A percentile compares a stretch with the other conserved stretches of the same genome.
Conservation (phyloP, 441 rosid species). For the Hypseocharis bilobata region DNA sequence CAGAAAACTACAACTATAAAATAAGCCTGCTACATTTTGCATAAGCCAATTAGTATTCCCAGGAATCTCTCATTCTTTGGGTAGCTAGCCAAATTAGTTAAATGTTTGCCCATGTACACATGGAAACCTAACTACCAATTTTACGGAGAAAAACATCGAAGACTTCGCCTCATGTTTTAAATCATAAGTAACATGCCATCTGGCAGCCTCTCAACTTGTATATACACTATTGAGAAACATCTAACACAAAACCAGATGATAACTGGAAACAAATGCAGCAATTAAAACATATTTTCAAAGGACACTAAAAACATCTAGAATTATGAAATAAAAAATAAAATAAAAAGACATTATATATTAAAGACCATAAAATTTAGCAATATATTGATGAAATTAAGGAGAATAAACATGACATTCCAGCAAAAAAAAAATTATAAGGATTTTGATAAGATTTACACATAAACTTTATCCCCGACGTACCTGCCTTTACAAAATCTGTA, state of each 20-base stretch:
- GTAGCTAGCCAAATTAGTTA: neutral
- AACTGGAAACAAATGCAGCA: neutral
- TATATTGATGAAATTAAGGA: slow-evolving; percentile 5
- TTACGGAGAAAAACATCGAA: neutral
- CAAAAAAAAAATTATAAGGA: slow-evolving; percentile 3
- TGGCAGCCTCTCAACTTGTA: neutral
- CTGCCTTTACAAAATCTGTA: slow-evolving; percentile 95
- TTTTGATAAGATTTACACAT: slow-evolving; percentile 6
- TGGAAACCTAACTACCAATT: neutral
- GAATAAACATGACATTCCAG: neutral
- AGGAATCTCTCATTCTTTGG: neutral
- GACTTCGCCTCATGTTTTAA: neutral
- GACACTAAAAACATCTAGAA: neutral
- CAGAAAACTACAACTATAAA: neutral
- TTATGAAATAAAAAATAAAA: too few species aligned
- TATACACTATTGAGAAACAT: neutral
- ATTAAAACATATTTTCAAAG: neutral
- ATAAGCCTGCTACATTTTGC: neutral
- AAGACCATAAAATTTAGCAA: neutral
- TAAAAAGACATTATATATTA: neutral
- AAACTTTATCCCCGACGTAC: slow-evolving; percentile 27
- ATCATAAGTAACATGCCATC: neutral
- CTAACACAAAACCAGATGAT: neutral
- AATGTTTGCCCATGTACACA: neutral
- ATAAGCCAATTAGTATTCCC: neutral